These are phyloP conservation scores for Heteromeles arbutifolia DNA, from an alignment of 306 rosid genomes.

Conservation along the genomic window DNA sequence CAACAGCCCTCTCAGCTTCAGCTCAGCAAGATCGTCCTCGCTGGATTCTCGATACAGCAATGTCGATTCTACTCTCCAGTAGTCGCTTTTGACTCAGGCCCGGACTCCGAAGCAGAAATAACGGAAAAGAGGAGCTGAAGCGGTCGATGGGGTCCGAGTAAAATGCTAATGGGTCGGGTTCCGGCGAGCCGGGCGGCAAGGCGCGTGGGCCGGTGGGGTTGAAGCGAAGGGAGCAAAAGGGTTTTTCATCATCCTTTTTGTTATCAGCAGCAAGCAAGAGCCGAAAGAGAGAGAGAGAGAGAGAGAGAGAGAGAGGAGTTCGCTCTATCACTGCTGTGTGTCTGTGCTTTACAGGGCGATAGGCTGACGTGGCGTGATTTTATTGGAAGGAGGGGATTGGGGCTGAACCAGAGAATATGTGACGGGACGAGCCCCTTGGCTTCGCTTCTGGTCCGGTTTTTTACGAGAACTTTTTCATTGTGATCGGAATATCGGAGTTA, in stretches of 20 bases:
- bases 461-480: too few relatives aligned
- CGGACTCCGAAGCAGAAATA: neutral
- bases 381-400: constrained; percentile 14
- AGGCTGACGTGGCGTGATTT: constrained; percentile 27
- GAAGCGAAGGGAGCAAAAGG: constrained; percentile 18
- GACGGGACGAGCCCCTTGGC: too few relatives aligned
- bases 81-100: neutral
- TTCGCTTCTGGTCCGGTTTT: too few relatives aligned
- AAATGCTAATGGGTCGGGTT: constrained; percentile 7
- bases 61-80: neutral
- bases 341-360: constrained; percentile 28
- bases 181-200: constrained; percentile 22
- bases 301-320: too few relatives aligned
- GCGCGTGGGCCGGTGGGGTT: constrained; percentile 11
- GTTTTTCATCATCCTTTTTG: constrained; percentile 2
- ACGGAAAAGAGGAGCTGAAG: neutral
- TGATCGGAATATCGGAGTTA: too few relatives aligned
- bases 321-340: constrained; percentile 8
- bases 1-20: neutral
- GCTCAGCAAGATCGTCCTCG: constrained; percentile 8
- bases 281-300: too few relatives aligned
- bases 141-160: neutral
- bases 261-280: neutral
- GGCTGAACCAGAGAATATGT: neutral
- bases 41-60: neutral